These are phyloP conservation scores for Cryphonectria japonica DNA, from an alignment of 2,329 filamentous ascomycete species.

Conservation along the genomic window DNA sequence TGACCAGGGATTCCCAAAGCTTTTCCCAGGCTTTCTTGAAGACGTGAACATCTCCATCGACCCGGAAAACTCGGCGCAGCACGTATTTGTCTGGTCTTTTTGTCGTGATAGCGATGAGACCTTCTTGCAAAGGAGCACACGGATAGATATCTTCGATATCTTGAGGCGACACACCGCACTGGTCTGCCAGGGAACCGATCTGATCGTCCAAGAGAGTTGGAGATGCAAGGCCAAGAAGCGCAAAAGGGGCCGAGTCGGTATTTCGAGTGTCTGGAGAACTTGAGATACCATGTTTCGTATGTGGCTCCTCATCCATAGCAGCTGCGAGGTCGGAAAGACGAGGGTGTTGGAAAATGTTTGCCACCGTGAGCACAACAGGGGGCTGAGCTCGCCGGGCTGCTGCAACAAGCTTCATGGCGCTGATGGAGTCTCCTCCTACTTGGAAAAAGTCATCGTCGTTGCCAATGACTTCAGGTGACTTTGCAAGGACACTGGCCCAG, in stretches of 20 bases:
- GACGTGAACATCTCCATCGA: constrained; percentile 43
- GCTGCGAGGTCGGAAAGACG: constrained; percentile 1
- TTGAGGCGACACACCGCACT: neutral
- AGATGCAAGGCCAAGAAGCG: neutral
- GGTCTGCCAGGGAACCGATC: neutral
- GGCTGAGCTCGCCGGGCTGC: constrained; percentile 42
- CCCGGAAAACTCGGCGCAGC: constrained; percentile 51
- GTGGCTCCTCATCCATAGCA: neutral
- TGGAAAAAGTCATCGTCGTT: constrained; percentile 51
- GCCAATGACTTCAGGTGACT: constrained; percentile 34
- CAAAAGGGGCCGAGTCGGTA: neutral
- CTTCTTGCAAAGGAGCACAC: constrained; percentile 58
- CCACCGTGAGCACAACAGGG: constrained; percentile 48
- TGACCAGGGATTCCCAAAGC: constrained; percentile 43
- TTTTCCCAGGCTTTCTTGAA: constrained; percentile 49
- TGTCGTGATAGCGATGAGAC: constrained; percentile 50
- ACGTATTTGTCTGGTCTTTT: constrained; percentile 57
- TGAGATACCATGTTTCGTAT: neutral
- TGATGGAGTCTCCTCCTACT: constrained; percentile 55
- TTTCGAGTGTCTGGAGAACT: neutral
- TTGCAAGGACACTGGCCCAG: constrained; percentile 23
- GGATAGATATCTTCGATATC: constrained; percentile 56
- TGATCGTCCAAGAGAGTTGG: neutral
- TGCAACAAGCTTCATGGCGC: constrained; percentile 55
- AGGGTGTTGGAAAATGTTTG: constrained; percentile 50